Conservation (phyloP, 176 grass and related monocot species). For the Dendrocalamus sinicus region DNA sequence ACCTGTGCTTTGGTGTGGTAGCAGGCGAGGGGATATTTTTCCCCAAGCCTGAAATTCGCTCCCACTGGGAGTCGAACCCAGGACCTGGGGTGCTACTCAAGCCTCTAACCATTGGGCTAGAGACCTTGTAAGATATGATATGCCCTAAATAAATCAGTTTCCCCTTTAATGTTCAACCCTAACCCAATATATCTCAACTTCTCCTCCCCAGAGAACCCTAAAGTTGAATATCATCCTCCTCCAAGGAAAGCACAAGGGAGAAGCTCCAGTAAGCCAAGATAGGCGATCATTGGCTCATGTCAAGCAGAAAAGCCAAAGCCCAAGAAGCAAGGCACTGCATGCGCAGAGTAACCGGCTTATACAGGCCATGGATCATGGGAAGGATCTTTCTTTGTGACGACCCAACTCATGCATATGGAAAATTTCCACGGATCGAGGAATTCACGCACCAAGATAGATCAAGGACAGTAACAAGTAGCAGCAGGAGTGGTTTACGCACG, state of each 20-base stretch:
- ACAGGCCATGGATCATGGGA: background rate
- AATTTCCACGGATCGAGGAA: background rate
- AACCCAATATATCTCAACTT: background rate
- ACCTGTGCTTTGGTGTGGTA: no score
- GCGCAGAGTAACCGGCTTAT: slow-evolving; percentile 3
- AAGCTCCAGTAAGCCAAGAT: background rate
- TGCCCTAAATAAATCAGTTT: background rate
- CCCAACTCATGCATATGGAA: background rate
- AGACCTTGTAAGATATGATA: background rate
- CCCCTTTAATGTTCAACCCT: background rate
- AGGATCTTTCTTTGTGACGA: background rate
- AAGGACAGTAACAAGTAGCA: background rate
- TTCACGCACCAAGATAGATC: background rate
- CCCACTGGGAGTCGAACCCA: no score
- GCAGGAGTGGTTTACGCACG: slow-evolving; percentile 30
- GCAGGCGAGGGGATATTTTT: no score
- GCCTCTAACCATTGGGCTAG: no score
- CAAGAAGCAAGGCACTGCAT: background rate
- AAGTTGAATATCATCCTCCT: background rate
- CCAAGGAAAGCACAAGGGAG: background rate
- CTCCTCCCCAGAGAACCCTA: background rate
- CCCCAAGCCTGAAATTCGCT: no score
- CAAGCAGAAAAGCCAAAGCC: background rate
- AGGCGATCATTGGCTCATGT: background rate
- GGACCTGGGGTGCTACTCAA: no score